Percentiles rank a stretch among this genome's conserved stretches.
These are phyloP conservation scores for Begonia fuchsioides DNA, from an alignment of 306 rosid genomes.

Conservation along the genomic window DNA sequence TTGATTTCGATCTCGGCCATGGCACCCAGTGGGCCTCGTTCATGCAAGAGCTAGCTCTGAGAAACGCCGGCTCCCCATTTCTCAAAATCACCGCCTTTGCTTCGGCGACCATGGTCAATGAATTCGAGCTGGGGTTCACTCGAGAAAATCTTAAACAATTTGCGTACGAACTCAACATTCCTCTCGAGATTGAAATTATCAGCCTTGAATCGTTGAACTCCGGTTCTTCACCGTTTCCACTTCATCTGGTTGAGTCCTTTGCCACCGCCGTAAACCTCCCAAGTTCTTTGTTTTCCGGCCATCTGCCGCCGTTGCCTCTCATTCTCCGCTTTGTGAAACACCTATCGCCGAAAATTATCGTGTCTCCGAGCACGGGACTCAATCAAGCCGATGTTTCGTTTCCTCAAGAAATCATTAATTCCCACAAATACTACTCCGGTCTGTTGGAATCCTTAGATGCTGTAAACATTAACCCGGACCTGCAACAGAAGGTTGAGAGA, in stretches of 20 bases:
- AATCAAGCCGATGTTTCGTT: conserved; percentile 49
- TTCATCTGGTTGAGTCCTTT: conserved; percentile 27
- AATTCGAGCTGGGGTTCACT: conserved; percentile 68
- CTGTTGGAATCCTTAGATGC: conserved; percentile 76
- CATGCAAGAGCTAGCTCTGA: conserved; percentile 70
- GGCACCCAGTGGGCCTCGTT: conserved; percentile 95
- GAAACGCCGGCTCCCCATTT: conserved; percentile 38
- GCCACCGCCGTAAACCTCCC: conserved; percentile 73
- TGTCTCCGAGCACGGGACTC: conserved; percentile 49
- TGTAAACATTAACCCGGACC: conserved; percentile 42
- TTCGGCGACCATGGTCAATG: conserved; percentile 20
- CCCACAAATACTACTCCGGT: conserved; percentile 35
- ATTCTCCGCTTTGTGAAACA: conserved; percentile 60
- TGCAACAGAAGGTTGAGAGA: conserved; percentile 60
- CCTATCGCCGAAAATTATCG: conserved; percentile 59
- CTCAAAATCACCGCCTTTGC: conserved; percentile 76
- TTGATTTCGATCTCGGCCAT: conserved; percentile 81
- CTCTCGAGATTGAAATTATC: conserved; percentile 55
- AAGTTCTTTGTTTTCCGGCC: conserved; percentile 27
- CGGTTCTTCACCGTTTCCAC: conserved; percentile 48
- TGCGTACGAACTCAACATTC: conserved; percentile 51
- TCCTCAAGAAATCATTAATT: conserved; percentile 39
- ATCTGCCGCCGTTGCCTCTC: conserved; percentile 31
- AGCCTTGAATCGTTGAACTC: conserved; percentile 42
- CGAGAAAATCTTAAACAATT: conserved; percentile 57